A percentile compares a stretch with the other conserved stretches of the same genome.
phyloP scores from a whole-genome alignment of 73 alveolate genomes.

The Paramecium pentaurelia region DNA sequence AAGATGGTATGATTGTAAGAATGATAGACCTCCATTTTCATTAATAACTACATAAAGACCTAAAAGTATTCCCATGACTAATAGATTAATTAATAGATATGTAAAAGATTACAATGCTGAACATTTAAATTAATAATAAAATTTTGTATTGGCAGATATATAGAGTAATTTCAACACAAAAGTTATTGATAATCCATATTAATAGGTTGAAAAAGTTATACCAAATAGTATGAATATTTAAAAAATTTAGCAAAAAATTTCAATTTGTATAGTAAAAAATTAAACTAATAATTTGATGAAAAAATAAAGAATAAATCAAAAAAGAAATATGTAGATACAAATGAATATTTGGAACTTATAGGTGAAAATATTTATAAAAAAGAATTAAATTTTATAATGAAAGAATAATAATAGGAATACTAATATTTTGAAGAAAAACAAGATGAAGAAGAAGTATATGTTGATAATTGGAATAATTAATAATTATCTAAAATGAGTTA shows the following conservation, averaged over 20 bases:
- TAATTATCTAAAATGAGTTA: not conserved
- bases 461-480: not conserved
- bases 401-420: not conserved
- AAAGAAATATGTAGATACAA: not conserved
- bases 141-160: not conserved
- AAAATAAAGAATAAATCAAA: not conserved
- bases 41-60: not conserved
- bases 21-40: conserved; percentile 14
- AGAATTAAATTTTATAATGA: not conserved
- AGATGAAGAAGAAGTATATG: not conserved
- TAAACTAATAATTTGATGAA: not conserved
- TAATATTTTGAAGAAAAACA: not conserved
- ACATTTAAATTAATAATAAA: not conserved
- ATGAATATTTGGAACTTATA: not conserved
- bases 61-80: not conserved
- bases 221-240: not conserved
- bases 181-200: conserved; percentile 33
- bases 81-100: not conserved
- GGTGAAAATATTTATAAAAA: not conserved
- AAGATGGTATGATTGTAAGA: conserved; percentile 33
- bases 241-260: not conserved
- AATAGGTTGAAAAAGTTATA: conserved; percentile 19
- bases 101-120: not conserved
- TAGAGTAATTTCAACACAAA: conserved; percentile 2
- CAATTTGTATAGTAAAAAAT: not conserved